A percentile compares a stretch with the other conserved stretches of the same genome.
These are phyloP conservation scores for Penicillium daleae DNA, from an alignment of 495 filamentous ascomycete genomes.

Conservation along the genomic window DNA sequence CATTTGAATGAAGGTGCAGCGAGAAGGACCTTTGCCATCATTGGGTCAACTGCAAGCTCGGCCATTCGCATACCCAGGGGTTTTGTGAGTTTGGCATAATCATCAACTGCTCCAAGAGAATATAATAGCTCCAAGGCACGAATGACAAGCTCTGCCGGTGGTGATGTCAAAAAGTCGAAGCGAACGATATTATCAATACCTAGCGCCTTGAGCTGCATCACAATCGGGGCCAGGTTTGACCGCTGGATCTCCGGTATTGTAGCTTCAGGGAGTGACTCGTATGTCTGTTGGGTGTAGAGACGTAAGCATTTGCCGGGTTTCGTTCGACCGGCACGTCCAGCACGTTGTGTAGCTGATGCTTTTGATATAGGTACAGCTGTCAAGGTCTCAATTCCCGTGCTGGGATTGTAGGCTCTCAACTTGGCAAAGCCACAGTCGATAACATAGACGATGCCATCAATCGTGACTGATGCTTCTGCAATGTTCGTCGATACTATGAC, in stretches of 20 bases:
- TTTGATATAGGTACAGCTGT: conserved; percentile 89
- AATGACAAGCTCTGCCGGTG: conserved; percentile 84
- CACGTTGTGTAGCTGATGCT: conserved; percentile 89
- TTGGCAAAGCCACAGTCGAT: conserved; percentile 94
- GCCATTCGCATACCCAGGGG: conserved; percentile 91
- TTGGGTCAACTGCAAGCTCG: conserved; percentile 91
- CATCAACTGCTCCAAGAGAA: conserved; percentile 85
- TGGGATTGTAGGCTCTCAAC: conserved; percentile 83
- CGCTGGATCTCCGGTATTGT: conserved; percentile 92
- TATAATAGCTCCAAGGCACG: conserved; percentile 89
- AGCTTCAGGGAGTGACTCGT: conserved; percentile 68
- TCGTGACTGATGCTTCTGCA: conserved; percentile 92
- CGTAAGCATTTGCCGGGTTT: conserved; percentile 94
- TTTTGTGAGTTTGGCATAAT: conserved; percentile 87
- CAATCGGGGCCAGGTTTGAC: conserved; percentile 85
- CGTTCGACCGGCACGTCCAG: conserved; percentile 89
- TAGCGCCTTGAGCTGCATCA: conserved; percentile 93
- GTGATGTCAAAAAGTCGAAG: conserved; percentile 87
- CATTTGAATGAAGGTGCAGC: conserved; percentile 77
- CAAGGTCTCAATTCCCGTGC: conserved; percentile 86
- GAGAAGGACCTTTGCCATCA: conserved; percentile 92
- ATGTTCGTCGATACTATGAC: conserved; percentile 96
- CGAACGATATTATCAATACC: conserved; percentile 95
- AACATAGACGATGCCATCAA: conserved; percentile 91
- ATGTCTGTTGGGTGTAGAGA: conserved; percentile 82